These are phyloP conservation scores for Amylostereum areolatum DNA, from an alignment of 1,284 basidiomycete species.

Conservation along the genomic window DNA sequence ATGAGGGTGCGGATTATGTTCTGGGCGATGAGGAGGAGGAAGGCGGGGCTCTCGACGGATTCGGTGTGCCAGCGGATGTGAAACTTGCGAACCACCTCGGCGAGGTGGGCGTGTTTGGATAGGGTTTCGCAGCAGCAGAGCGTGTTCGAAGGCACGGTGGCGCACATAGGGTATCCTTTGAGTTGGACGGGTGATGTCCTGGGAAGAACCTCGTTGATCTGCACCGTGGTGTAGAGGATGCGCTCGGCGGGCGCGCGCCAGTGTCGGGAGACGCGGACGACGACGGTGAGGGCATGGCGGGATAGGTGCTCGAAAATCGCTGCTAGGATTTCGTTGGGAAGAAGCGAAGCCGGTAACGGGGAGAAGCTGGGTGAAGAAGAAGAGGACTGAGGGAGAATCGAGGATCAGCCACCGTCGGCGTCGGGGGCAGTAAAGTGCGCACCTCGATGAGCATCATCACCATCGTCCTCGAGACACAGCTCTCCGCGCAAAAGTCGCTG, in stretches of 20 bases:
- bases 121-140: conserved; percentile 49
- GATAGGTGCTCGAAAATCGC: conserved; percentile 43
- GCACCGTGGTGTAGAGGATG: conserved; percentile 47
- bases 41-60: conserved; percentile 20
- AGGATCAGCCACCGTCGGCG: too few species aligned
- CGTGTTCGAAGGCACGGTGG: conserved; percentile 22
- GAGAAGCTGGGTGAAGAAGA: background rate
- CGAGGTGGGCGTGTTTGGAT: conserved; percentile 36
- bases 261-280: conserved; percentile 39
- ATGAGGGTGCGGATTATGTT: conserved; percentile 31
- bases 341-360: conserved; percentile 4
- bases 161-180: conserved; percentile 12
- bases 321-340: conserved; percentile 56
- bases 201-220: conserved; percentile 42
- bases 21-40: conserved; percentile 24
- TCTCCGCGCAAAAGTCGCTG: background rate
- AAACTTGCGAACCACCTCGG: conserved; percentile 37
- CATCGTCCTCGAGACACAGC: too few species aligned
- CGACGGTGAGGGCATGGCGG: conserved; percentile 30
- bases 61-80: conserved; percentile 49
- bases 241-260: conserved; percentile 54
- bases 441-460: background rate
- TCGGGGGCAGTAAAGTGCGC: background rate
- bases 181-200: conserved; percentile 33
- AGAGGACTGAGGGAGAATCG: background rate